Base-by-base conservation (phyloP, 306 rosid species). In the Rosa lucieae region DNA sequence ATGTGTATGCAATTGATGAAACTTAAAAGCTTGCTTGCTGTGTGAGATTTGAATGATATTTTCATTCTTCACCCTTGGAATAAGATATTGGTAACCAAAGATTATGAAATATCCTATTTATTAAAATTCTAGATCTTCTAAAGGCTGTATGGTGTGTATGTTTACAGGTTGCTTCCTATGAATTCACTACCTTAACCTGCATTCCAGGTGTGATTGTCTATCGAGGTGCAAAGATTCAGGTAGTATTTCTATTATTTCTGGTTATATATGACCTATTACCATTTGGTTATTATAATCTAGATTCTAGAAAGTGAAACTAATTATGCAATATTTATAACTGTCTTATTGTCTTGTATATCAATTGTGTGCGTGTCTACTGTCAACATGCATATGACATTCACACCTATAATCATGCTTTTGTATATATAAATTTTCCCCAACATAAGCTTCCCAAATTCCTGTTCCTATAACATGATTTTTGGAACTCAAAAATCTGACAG, bases 211-310 rank as follows among this genome's bases (percentile, higher is more conserved):
- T 95, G 82, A 95, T 95, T 21, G 77, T 84, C 44, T 95, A 95
- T 75, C 89, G 94, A 35, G 98, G 99, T 84, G 98, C 98, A 58
- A 93, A 93, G 90, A 88, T 95, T 90, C 99, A 95, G 99, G 98
- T 93, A 86, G 8, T 18, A 51, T 49, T 42, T 46, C 6, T 2
- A 26, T 73, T 51, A 6, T 8, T 26, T 52, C 78, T 46, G 52
- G n/a, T 75, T 46, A 3, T 21, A 29, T 44, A 20, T 20, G 44
- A 13, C 48, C 17, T 21, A 61, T 51, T 23, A 44, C 9, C 35
- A 10, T 51, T 69, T 35, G 72, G 32, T 26, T 32, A 39, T 10
- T 11, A 23, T 63, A 42, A 23, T 49, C 78, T 35, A 44, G 37
- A 78, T 53, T 61, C 82, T 35, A 44, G 23, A 69, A 67, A 12